Conservation (phyloP, 306 rosid genomes). For the Pterocarpus santalinus region DNA sequence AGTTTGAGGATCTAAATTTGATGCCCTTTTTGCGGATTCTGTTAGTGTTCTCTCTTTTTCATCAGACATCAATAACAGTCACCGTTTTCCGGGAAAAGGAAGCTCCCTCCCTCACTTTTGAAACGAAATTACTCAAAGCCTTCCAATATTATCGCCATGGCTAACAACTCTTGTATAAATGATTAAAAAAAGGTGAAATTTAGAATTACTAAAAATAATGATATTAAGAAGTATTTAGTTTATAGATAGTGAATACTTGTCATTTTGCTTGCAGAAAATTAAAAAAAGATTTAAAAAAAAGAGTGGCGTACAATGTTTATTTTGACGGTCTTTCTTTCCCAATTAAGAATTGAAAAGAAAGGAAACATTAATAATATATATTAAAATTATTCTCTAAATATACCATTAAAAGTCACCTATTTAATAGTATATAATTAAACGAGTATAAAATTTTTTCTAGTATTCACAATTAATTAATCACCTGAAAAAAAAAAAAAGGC, state of each 20-base stretch:
- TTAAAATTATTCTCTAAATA: background rate
- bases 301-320: too few relatives aligned
- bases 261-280: too few relatives aligned
- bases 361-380: too few relatives aligned
- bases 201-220: too few relatives aligned
- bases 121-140: background rate
- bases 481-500: background rate
- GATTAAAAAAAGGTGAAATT: background rate
- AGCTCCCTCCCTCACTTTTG: background rate
- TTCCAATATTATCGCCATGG: background rate
- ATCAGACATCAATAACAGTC: conserved; percentile 26
- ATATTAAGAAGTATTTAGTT: background rate
- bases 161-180: background rate
- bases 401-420: too few relatives aligned
- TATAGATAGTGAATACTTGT: too few relatives aligned
- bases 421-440: too few relatives aligned
- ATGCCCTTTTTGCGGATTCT: background rate
- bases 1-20: background rate
- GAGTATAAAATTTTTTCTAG: background rate
- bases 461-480: background rate
- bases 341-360: too few relatives aligned
- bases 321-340: too few relatives aligned
- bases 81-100: conserved; percentile 39
- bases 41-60: background rate
- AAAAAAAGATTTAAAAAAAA: too few relatives aligned